Percentiles rank a stretch among this genome's conserved stretches.
Conservation (phyloP, 2,329 filamentous ascomycete species). For the Cyclaneusma minus region DNA sequence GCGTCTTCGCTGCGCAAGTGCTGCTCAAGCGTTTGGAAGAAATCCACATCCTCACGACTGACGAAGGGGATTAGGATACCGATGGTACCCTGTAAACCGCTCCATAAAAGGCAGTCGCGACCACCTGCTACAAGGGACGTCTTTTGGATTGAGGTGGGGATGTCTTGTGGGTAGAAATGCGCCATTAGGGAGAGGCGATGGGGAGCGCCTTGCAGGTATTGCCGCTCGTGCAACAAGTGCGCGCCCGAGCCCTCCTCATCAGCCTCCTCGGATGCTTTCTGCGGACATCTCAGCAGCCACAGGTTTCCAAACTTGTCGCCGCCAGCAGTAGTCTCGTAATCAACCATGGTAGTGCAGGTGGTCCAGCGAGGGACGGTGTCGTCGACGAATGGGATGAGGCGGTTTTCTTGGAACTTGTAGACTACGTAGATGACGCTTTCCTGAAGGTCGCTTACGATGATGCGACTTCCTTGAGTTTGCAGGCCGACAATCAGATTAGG, state of each 20-base stretch:
- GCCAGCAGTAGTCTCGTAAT: constrained; percentile 90
- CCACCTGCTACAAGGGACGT: constrained; percentile 82
- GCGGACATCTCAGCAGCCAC: constrained; percentile 78
- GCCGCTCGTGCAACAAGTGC: constrained; percentile 78
- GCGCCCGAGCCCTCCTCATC: constrained; percentile 86
- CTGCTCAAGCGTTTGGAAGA: constrained; percentile 88
- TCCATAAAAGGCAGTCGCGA: constrained; percentile 83
- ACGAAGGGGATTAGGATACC: constrained; percentile 88
- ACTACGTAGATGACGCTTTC: constrained; percentile 86
- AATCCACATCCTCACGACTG: constrained; percentile 85
- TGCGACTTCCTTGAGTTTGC: constrained; percentile 78
- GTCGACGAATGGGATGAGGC: constrained; percentile 83
- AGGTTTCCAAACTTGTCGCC: constrained; percentile 97
- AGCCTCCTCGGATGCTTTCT: constrained; percentile 73
- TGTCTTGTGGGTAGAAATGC: constrained; percentile 83
- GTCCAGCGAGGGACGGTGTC: constrained; percentile 85
- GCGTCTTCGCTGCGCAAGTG: constrained; percentile 77
- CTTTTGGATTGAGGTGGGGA: constrained; percentile 81
- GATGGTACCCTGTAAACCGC: constrained; percentile 84
- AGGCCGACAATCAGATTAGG: constrained; percentile 77
- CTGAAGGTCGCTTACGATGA: constrained; percentile 83
- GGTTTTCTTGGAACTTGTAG: constrained; percentile 85
- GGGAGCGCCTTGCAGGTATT: constrained; percentile 79
- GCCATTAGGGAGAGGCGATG: constrained; percentile 73
- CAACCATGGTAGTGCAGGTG: constrained; percentile 81